Evolutionary conservation across 2,329 filamentous ascomycete species (phyloP), one percentile per base, ranked within the genome.

Genomic region (Metarhizium album): DNA sequence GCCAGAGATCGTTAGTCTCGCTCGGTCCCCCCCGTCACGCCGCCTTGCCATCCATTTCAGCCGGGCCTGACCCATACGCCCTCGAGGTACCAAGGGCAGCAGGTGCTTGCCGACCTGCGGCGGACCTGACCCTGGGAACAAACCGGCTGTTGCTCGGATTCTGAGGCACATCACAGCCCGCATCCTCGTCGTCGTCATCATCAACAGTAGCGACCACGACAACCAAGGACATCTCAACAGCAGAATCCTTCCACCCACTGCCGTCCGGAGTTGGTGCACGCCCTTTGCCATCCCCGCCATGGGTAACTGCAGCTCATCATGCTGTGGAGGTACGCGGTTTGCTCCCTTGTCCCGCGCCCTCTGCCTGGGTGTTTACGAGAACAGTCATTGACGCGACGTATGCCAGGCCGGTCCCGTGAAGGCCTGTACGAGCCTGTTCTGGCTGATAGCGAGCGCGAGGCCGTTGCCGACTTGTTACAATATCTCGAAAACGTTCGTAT

Each of bases 371-470:
- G 31, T 55, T 18, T 46, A 43, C 37, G 20, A 3, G 11, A 29
- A 20, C 18, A 20, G 13, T 29, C 57, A 56, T 65, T 70, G 56
- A 70, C 62, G 51, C 52, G 50, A 52, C 29, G 45, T 53, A 51
- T 45, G 53, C 40, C 54, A 86, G 86, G 83, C 64, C 86, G 84
- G 71, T 80, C 85, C 69, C 84, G 84, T 69, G 87, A 91, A 77
- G 84, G 83, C 58, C 78, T 89, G 57, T 90, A 91, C 67, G 87
- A 93, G 67, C 85, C 86, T 48, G 87, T 93, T 51, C 80, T 98
- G 55, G 90, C 90, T 62, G 93, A 98, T 66, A 95, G 87, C 72
- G 93, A 98, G 73, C 83, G 93, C 63, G 93, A 97, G 74, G 93
- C 93, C 50, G 93, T 98, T 50, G 90, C 93, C 58, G 93, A 98